phyloP scores from a whole-genome alignment of 257 asterid species.

The Scutellaria minor region DNA sequence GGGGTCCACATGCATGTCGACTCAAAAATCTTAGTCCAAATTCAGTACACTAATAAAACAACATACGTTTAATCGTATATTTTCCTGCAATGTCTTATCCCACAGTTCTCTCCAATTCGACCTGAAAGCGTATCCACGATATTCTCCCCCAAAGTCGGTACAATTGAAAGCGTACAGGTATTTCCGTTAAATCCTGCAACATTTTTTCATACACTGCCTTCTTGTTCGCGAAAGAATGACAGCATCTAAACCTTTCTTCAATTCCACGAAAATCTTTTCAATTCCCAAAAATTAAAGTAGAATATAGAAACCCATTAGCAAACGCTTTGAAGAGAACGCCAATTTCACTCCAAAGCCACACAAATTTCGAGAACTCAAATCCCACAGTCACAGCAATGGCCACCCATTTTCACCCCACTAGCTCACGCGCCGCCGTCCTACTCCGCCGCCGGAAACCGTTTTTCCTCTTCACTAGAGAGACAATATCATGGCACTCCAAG shows the following conservation, averaged over 20 bases:
- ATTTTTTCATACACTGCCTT: not conserved
- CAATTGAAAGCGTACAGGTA: slow-evolving; percentile 32
- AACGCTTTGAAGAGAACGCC: slow-evolving; percentile 4
- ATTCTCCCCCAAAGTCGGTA: not conserved
- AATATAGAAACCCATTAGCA: not conserved
- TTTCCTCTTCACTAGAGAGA: slow-evolving; percentile 30
- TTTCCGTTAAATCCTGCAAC: slow-evolving; percentile 45
- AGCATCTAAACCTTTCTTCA: slow-evolving; percentile 68
- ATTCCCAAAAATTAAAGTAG: not conserved
- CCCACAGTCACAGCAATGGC: slow-evolving; percentile 56
- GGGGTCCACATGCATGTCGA: not conserved
- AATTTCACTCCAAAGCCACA: slow-evolving; percentile 28
- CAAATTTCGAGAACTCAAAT: slow-evolving; percentile 33
- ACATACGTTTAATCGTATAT: too few relatives aligned
- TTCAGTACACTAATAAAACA: too few relatives aligned
- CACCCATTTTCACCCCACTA: slow-evolving; percentile 43
- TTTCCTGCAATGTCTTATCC: not conserved
- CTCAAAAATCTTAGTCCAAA: too few relatives aligned
- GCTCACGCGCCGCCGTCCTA: slow-evolving; percentile 57
- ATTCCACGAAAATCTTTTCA: slow-evolving; percentile 52
- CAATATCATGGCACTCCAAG: slow-evolving; percentile 16
- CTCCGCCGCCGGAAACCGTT: slow-evolving; percentile 43
- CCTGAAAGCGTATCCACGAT: slow-evolving; percentile 9
- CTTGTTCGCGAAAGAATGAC: slow-evolving; percentile 24
- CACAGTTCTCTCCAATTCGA: slow-evolving; percentile 29